Evolutionary conservation across 73 alveolate genomes (phyloP).

Genomic region (Uronychia binucleata): DNA sequence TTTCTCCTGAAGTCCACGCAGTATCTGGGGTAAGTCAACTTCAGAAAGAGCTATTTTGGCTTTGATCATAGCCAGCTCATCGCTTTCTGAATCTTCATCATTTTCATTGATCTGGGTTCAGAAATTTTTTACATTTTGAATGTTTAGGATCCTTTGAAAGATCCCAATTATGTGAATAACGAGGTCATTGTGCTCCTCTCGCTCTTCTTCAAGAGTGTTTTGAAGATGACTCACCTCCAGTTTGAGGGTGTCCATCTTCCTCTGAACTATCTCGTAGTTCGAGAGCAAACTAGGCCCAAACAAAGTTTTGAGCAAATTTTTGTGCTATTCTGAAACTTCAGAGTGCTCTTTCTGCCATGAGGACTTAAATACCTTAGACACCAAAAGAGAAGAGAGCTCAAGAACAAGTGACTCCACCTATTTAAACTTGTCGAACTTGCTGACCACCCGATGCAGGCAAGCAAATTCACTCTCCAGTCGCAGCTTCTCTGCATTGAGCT

Average conservation of each 20-base stretch:
- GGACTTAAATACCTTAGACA: not conserved
- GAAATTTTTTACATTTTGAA: not conserved
- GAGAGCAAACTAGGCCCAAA: not conserved
- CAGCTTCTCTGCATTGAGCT: not conserved
- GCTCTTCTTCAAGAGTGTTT: not conserved
- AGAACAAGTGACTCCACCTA: not conserved
- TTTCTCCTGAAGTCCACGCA: no score
- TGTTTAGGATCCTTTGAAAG: not conserved
- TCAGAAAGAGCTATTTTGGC: not conserved
- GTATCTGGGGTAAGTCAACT: no score
- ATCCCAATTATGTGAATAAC: not conserved
- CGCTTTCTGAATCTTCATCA: not conserved
- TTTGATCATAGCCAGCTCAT: not conserved
- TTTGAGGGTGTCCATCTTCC: not conserved
- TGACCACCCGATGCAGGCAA: not conserved
- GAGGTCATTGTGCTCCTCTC: not conserved
- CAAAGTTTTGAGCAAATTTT: not conserved
- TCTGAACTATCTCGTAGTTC: not conserved
- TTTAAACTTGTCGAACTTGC: not conserved
- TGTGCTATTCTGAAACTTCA: not conserved
- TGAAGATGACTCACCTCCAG: not conserved
- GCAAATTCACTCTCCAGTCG: not conserved
- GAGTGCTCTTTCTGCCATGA: not conserved
- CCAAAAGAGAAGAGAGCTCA: not conserved
- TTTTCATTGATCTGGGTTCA: not conserved